Conservation (phyloP, 177 flowering plant species). For the Vitis hybrid region DNA sequence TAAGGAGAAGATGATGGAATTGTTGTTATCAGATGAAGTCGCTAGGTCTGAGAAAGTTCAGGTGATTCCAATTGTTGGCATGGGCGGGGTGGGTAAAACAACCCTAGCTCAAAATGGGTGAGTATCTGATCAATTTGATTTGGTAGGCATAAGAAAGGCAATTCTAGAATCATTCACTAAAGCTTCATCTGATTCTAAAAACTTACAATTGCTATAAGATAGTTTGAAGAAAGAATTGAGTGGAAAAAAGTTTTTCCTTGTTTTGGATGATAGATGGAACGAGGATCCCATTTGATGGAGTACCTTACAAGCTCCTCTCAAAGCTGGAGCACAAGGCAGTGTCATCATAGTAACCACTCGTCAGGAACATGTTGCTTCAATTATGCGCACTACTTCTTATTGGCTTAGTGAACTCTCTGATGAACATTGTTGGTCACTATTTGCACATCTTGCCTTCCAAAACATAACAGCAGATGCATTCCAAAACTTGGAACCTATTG, state of each 20-base stretch:
- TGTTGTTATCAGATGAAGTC: conserved; percentile 6
- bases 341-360: conserved; percentile 28
- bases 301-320: conserved; percentile 1
- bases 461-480: background rate
- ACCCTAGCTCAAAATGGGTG: conserved; percentile 32
- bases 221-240: conserved; percentile 3
- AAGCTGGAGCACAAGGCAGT: conserved; percentile 21
- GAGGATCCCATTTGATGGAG: conserved; percentile 8
- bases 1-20: conserved; percentile 15
- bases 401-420: conserved; percentile 11
- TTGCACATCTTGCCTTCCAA: conserved; percentile 16
- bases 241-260: conserved; percentile 21
- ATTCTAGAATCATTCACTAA: conserved; percentile 10
- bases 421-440: conserved; percentile 25
- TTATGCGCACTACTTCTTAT: conserved; percentile 9
- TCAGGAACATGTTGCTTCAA: conserved; percentile 4
- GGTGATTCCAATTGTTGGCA: conserved; percentile 10
- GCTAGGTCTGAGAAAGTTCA: background rate
- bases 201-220: conserved; percentile 17
- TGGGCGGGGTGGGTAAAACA: conserved; percentile 22
- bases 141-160: conserved; percentile 11
- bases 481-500: conserved; percentile 18
- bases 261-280: conserved; percentile 30
- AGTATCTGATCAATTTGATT: conserved; percentile 27
- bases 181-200: background rate